Conservation (phyloP, 768 basidiomycete species). For the Kondoa malvinella region DNA sequence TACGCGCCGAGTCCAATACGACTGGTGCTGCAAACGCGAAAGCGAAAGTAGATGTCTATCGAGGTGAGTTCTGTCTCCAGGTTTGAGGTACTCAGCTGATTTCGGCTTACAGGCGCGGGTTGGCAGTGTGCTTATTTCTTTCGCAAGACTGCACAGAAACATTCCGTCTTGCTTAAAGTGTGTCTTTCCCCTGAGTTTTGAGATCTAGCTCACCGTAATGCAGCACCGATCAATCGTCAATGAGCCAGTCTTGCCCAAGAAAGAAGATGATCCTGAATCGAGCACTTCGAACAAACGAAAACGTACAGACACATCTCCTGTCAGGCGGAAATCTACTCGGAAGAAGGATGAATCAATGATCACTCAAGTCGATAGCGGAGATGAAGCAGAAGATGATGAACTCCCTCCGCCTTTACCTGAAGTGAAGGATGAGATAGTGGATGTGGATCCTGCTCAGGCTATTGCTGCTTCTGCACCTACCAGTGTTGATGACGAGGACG, state of each 20-base stretch:
- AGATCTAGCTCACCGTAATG: not conserved
- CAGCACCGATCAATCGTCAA: not conserved
- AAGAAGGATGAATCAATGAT: not conserved
- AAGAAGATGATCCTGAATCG: not conserved
- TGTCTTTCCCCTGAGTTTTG: not conserved
- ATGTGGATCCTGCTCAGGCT: not conserved
- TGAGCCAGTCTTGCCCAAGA: not conserved
- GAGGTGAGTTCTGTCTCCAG: constrained; percentile 18
- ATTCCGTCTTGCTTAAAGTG: constrained; percentile 27
- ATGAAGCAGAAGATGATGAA: not conserved
- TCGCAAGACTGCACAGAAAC: constrained; percentile 20
- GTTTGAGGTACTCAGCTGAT: too few relatives aligned
- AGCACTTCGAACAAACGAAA: not conserved
- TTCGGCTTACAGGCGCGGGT: not conserved
- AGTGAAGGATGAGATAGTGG: constrained; percentile 4
- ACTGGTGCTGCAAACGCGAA: not conserved
- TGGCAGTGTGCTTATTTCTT: constrained; percentile 27
- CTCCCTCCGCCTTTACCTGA: not conserved
- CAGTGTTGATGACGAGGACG: constrained; percentile 11
- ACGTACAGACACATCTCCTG: not conserved
- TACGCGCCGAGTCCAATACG: constrained; percentile 11
- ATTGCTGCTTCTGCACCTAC: not conserved
- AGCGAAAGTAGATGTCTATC: constrained; percentile 25
- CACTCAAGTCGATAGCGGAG: not conserved
- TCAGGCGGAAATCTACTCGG: not conserved